Base-by-base conservation (phyloP, 1,139 yeast genomes). In the Scheffersomyces illinoinensis region DNA sequence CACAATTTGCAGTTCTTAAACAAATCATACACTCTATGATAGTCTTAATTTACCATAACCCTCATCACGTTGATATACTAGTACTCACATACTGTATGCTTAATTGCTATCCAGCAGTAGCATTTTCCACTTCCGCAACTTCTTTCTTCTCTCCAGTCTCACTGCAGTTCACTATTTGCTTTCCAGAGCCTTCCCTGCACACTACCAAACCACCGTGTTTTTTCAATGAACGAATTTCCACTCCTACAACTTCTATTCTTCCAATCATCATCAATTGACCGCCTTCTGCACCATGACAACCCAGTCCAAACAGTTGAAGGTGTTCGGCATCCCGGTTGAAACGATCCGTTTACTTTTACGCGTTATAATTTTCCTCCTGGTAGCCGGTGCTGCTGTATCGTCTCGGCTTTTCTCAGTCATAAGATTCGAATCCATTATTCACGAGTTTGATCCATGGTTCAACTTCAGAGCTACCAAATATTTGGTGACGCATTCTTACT, bases 361-460 rank as follows among this genome's bases (percentile, higher is more conserved):
- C 69, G 85, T 85, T 58, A 77, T 85, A 60, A 90, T 90, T 65
- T 84, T 91, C 70, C 77, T 88, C 59, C 81, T 90, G 54, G 86
- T 91, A 66, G 91, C 93, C 50, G 93, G 91, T 24, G 98, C 98
- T 3, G 97, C 98, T 50, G 84, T 95, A 59, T 88, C 97, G 54
- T 89, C 97, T 59, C 86, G 99, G 70, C 82, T 95, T 72, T 85
- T 85, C 64, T 84, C 95, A 5, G 95, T 90, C 59, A 87, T 91
- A 60, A 82, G 96, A 66, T 96, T 93, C 72, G 99, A 96, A 77
- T 88, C 96, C 61, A 96, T 96, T 70, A 96, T 96, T 75, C 99
- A 96, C 78, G 99, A 96, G 76, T 95, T 95, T 72, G 99, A 96
- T 76, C 98, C 99, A 48, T 95, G 99, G 99, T 96, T 96, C 83